Conservation (phyloP, 1,139 yeast genomes). For the Suhomyces maxii region DNA sequence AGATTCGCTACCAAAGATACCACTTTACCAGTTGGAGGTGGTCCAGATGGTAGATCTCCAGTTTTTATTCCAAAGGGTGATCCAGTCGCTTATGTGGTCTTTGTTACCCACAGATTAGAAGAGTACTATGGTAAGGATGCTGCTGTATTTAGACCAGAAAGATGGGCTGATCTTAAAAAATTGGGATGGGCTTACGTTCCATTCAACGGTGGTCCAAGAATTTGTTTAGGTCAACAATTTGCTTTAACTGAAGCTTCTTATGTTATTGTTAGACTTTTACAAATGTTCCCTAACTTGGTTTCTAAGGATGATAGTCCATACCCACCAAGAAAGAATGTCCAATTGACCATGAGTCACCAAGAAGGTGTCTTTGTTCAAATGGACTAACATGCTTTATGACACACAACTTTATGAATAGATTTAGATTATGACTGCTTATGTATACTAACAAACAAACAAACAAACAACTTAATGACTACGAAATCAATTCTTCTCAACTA, state of each 20-base stretch:
- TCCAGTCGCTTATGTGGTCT: constrained; percentile 22
- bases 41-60: constrained; percentile 20
- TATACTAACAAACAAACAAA: not conserved
- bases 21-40: constrained; percentile 28
- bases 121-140: constrained; percentile 25
- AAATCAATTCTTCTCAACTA: no score
- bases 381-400: not conserved
- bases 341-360: constrained; percentile 36
- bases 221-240: constrained; percentile 48
- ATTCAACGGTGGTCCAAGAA: constrained; percentile 47
- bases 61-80: constrained; percentile 25
- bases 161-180: constrained; percentile 25
- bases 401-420: not conserved
- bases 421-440: not conserved
- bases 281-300: constrained; percentile 36
- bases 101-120: constrained; percentile 21
- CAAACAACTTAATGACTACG: no score
- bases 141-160: constrained; percentile 23
- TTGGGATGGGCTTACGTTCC: constrained; percentile 47
- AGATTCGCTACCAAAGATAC: constrained; percentile 26
- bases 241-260: constrained; percentile 47
- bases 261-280: constrained; percentile 25
- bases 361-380: constrained; percentile 27
- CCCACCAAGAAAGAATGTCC: constrained; percentile 35
- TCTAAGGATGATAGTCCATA: constrained; percentile 23